Percentiles rank a stretch among this genome's conserved stretches.
These are phyloP conservation scores for Globisporangium nodosum DNA, from an alignment of 352 stramenopile genomes.

Conservation along the genomic window DNA sequence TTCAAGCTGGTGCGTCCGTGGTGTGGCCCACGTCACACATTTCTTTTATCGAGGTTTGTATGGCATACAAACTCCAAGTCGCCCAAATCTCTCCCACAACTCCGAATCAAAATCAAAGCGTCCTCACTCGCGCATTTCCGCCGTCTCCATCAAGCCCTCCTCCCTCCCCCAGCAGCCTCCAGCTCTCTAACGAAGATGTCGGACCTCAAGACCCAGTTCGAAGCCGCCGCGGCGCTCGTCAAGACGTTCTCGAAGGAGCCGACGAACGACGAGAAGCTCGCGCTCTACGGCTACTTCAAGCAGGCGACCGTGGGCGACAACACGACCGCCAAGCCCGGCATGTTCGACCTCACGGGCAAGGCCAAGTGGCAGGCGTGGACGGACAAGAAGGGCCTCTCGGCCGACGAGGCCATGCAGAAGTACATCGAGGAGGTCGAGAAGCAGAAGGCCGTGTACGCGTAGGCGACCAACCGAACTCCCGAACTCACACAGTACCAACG, in stretches of 20 bases:
- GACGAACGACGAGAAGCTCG: constrained; percentile 88
- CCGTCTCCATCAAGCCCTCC: constrained; percentile 10
- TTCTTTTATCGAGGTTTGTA: not conserved
- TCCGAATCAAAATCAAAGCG: not conserved
- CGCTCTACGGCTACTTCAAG: constrained; percentile 89
- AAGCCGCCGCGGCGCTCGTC: constrained; percentile 67
- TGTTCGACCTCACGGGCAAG: constrained; percentile 85
- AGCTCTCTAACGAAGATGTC: constrained; percentile 41
- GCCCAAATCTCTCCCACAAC: not conserved
- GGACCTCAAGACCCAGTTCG: constrained; percentile 79
- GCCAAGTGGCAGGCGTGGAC: constrained; percentile 89
- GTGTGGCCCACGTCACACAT: not conserved
- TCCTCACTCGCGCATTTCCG: constrained; percentile 12
- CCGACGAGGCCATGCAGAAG: constrained; percentile 82
- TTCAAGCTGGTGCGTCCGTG: not conserved
- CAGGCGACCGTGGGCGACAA: constrained; percentile 87
- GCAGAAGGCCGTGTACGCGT: constrained; percentile 80
- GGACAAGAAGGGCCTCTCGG: constrained; percentile 77
- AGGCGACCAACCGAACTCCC: constrained; percentile 9
- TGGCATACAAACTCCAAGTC: not conserved
- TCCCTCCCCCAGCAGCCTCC: not conserved
- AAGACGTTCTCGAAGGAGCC: constrained; percentile 81
- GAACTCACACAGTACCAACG: too few relatives aligned
- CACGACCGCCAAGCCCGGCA: constrained; percentile 72
- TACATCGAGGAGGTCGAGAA: constrained; percentile 86